Base-by-base conservation (phyloP, 169 alveolate species). In the Eimeria maxima region DNA sequence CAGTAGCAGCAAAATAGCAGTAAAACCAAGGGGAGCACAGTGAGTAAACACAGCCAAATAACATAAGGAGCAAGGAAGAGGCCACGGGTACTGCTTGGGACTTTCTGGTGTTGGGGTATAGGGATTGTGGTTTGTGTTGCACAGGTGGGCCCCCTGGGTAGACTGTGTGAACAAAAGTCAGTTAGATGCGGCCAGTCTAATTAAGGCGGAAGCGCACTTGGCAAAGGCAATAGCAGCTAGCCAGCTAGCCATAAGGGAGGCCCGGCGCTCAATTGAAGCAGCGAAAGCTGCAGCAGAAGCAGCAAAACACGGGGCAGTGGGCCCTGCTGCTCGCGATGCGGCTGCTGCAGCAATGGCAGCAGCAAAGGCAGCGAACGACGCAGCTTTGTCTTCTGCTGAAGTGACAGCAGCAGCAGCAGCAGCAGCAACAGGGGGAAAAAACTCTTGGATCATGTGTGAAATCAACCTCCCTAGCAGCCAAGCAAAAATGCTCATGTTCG, bases 311-410 rank as follows among this genome's bases (percentile, higher is more conserved):
- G 90, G 90, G 20, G 90, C 55, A 14, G 44, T 81, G 45, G 71
- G 71, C 27, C 74, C 90, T 81, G 90, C 90, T 22, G 90, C 90
- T 3, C 33, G 90, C 22, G 90, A 81, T 16, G 90, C 90, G 8
- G 90, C 90, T 22, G 90, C 90, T 38, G 90, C 90, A 11, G 90
- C 90, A 81, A 22, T 81, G 90, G 90, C 90, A n/a, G 90, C 90
- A 81, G 90, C 90, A 50, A 81, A 81, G n/a, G 90, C 90, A 55
- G 90, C 90, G 22, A 47, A 55, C 73, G 73, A 24, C 24, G 90
- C 90, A 20, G 90, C 90, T 20, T 27, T 55, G 8, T 81, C 90
- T 42, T 81, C 90, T 4, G 71, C 90, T 44, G 90, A 81, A 81
- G 71, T 81, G 14, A 81, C 90, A 8, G 90, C 90, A 24, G 90